phyloP scores from a whole-genome alignment of 2,329 filamentous ascomycete genomes.

The Cercospora zeae-maydis region DNA sequence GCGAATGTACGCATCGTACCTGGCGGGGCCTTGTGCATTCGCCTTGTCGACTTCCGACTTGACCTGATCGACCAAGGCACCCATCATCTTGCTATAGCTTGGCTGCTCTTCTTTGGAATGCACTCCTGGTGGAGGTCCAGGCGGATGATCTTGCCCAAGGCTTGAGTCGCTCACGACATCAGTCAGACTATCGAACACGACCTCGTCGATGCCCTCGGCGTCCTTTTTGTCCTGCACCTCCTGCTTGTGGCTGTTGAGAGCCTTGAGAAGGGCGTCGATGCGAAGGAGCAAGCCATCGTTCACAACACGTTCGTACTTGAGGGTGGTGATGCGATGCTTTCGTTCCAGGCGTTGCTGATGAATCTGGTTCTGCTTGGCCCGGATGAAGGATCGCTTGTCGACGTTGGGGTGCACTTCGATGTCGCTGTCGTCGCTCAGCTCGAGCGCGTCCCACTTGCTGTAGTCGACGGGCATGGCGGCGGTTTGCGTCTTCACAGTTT shows the following conservation, averaged over 20 bases:
- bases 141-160: constrained; percentile 68
- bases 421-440: constrained; percentile 97
- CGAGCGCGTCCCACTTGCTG: constrained; percentile 80
- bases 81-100: constrained; percentile 96
- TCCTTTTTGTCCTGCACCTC: constrained; percentile 55
- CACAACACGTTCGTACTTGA: constrained; percentile 88
- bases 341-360: constrained; percentile 85
- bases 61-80: constrained; percentile 88
- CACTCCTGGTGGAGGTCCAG: constrained; percentile 74
- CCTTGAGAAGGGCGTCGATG: constrained; percentile 72
- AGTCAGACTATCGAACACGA: constrained; percentile 86
- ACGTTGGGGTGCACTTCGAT: constrained; percentile 98
- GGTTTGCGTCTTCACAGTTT: background rate
- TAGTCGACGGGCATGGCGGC: constrained; percentile 58
- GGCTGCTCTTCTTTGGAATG: constrained; percentile 71
- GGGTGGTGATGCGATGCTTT: constrained; percentile 80
- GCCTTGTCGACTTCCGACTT: constrained; percentile 76
- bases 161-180: constrained; percentile 63
- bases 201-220: constrained; percentile 65
- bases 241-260: constrained; percentile 69
- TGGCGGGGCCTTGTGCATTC: constrained; percentile 53
- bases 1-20: constrained; percentile 71
- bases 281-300: constrained; percentile 86
- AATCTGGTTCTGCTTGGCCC: constrained; percentile 96
- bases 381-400: constrained; percentile 97